Evolutionary conservation across 2,329 filamentous ascomycete species (phyloP).

Genomic region (Arthrinium puccinioides): DNA sequence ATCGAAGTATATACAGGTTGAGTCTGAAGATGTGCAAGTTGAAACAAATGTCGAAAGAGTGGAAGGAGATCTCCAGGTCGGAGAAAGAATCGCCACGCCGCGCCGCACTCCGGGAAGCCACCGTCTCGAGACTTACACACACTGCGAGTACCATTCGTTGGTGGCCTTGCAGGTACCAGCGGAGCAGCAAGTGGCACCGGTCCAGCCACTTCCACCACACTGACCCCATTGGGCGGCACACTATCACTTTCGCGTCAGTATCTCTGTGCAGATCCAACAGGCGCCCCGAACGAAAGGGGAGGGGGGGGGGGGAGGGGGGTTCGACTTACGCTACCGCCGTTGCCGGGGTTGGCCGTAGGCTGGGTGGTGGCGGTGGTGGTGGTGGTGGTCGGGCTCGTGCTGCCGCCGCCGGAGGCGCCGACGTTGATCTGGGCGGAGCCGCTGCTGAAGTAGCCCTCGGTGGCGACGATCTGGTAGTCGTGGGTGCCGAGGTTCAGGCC

Average conservation of each 20-base stretch:
- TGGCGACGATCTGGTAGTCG: slow-evolving; percentile 24
- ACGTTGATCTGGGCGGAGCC: slow-evolving; percentile 28
- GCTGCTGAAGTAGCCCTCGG: slow-evolving; percentile 31
- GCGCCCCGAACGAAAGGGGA: no score
- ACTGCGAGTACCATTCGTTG: slow-evolving; percentile 3
- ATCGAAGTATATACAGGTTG: no score
- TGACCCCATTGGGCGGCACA: slow-evolving; percentile 1
- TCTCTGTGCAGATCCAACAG: not conserved
- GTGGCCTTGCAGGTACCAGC: slow-evolving; percentile 3
- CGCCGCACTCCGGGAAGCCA: no score
- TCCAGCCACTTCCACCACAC: slow-evolving; percentile 1
- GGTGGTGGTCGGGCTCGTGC: no score
- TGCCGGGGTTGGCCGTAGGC: not conserved
- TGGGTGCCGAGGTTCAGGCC: slow-evolving; percentile 18
- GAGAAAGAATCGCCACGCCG: no score
- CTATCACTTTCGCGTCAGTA: not conserved
- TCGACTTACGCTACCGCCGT: not conserved
- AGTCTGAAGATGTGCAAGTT: no score
- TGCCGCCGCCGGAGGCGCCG: not conserved
- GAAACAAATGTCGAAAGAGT: no score
- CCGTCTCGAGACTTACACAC: no score
- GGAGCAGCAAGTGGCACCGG: slow-evolving; percentile 1
- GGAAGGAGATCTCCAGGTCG: no score
- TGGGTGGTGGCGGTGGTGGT: no score
- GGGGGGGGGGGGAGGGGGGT: not conserved